Evolutionary conservation across 192 early-diverging fungal genomes (phyloP).

Genomic region (Podila clonocystis): DNA sequence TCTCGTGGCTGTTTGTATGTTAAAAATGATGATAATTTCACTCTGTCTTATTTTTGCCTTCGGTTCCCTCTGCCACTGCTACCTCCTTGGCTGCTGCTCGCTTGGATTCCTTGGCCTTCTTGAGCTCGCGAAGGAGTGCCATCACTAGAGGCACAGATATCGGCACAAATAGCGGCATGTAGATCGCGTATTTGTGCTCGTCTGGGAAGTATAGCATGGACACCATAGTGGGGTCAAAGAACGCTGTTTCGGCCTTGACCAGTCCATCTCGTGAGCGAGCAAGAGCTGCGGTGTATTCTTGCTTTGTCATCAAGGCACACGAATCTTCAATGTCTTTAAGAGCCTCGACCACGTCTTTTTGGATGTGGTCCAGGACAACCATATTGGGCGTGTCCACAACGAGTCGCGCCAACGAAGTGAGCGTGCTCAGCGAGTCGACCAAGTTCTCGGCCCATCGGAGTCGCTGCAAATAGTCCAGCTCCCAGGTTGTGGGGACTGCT

Average conservation of each 20-base stretch:
- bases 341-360: slow-evolving; percentile 64
- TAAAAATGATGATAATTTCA: neutral
- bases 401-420: slow-evolving; percentile 83
- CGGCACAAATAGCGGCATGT: slow-evolving; percentile 95
- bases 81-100: slow-evolving; percentile 13
- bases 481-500: slow-evolving; percentile 81
- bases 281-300: slow-evolving; percentile 61
- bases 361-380: slow-evolving; percentile 92
- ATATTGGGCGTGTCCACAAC: slow-evolving; percentile 87
- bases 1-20: neutral
- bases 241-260: slow-evolving; percentile 82
- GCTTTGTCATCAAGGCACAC: slow-evolving; percentile 44
- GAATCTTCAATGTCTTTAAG: slow-evolving; percentile 27
- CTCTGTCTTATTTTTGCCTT: neutral
- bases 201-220: slow-evolving; percentile 98
- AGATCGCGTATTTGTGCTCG: slow-evolving; percentile 98
- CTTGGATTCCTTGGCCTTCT: slow-evolving; percentile 48
- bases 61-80: neutral
- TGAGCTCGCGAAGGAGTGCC: slow-evolving; percentile 60
- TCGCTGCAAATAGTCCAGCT: slow-evolving; percentile 81
- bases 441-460: slow-evolving; percentile 77
- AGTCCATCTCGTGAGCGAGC: slow-evolving; percentile 71
- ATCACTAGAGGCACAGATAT: slow-evolving; percentile 78
- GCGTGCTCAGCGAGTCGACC: slow-evolving; percentile 75
- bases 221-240: slow-evolving; percentile 99